Conservation (phyloP, 2,329 filamentous ascomycete genomes). For the Harringtonia lauricola region DNA sequence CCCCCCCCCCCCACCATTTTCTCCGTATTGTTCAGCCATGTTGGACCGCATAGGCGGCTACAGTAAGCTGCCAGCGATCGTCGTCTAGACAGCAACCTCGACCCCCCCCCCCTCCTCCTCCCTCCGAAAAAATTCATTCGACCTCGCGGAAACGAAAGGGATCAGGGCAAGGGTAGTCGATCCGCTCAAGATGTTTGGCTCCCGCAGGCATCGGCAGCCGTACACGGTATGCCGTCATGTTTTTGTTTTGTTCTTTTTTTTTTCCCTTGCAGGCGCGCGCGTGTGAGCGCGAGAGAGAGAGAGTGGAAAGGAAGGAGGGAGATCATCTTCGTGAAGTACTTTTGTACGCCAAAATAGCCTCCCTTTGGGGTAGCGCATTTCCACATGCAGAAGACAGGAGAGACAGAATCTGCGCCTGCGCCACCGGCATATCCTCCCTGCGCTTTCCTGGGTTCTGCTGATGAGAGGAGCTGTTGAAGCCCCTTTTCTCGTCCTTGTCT, state of each 20-base stretch:
- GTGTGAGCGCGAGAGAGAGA: not conserved
- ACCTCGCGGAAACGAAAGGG: too few relatives aligned
- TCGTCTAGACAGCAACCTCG: not conserved
- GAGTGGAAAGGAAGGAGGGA: not conserved
- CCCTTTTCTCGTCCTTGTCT: too few relatives aligned
- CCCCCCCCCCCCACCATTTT: too few relatives aligned
- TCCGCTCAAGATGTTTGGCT: slow-evolving; percentile 30
- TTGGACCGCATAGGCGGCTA: not conserved
- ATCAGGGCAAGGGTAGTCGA: not conserved
- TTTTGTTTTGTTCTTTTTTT: slow-evolving; percentile 11
- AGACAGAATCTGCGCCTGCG: too few relatives aligned
- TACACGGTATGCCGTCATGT: slow-evolving; percentile 32
- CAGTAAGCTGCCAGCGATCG: not conserved
- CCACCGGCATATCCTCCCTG: not conserved
- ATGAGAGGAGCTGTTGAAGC: too few relatives aligned
- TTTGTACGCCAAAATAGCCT: not conserved
- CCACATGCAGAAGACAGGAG: too few relatives aligned
- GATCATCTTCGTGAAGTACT: not conserved
- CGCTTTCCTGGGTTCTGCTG: not conserved
- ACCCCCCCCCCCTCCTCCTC: too few relatives aligned
- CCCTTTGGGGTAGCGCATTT: too few relatives aligned
- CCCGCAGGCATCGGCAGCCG: slow-evolving; percentile 35
- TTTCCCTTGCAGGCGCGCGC: not conserved
- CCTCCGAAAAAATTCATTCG: not conserved
- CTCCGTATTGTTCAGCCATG: not conserved